phyloP scores from a whole-genome alignment of 2,329 filamentous ascomycete genomes.

The Ascochyta viciae-villosae region DNA sequence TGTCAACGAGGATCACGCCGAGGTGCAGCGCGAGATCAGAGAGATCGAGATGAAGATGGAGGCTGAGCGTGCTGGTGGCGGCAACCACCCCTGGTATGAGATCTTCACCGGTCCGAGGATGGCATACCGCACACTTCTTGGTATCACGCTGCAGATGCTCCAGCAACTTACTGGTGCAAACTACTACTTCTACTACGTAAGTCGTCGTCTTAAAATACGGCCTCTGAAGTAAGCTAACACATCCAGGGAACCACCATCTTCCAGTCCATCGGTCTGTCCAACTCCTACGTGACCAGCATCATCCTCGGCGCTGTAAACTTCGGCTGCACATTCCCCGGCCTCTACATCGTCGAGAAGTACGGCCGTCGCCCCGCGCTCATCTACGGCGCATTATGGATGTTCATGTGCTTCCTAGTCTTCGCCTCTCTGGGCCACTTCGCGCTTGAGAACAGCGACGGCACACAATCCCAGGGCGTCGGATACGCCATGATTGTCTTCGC shows the following conservation, averaged over 20 bases:
- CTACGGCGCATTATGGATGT: conserved; percentile 57
- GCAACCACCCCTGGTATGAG: conserved; percentile 58
- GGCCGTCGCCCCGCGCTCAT: conserved; percentile 57
- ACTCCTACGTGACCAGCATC: conserved; percentile 56
- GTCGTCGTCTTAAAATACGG: not conserved
- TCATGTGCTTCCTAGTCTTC: conserved; percentile 65
- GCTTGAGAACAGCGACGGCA: conserved; percentile 43
- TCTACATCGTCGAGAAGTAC: conserved; percentile 56
- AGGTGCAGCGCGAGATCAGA: conserved; percentile 59
- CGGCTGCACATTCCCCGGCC: conserved; percentile 55
- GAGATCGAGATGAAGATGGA: conserved; percentile 65
- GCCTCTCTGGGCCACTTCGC: conserved; percentile 56
- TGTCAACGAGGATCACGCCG: conserved; percentile 62
- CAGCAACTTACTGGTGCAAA: conserved; percentile 74
- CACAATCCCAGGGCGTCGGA: conserved; percentile 56
- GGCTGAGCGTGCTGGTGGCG: conserved; percentile 55
- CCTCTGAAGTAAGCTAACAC: not conserved
- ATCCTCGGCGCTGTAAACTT: conserved; percentile 59
- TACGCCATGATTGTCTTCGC: conserved; percentile 71
- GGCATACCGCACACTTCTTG: conserved; percentile 68
- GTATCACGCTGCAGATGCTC: conserved; percentile 68
- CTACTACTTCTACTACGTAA: conserved; percentile 59
- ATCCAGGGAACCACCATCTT: conserved; percentile 57
- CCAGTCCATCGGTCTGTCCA: conserved; percentile 48
- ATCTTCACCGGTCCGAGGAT: conserved; percentile 72